Percentiles rank a stretch among this genome's conserved stretches.
Conservation (phyloP, 345 rosid species). For the Carallia brachiata region DNA sequence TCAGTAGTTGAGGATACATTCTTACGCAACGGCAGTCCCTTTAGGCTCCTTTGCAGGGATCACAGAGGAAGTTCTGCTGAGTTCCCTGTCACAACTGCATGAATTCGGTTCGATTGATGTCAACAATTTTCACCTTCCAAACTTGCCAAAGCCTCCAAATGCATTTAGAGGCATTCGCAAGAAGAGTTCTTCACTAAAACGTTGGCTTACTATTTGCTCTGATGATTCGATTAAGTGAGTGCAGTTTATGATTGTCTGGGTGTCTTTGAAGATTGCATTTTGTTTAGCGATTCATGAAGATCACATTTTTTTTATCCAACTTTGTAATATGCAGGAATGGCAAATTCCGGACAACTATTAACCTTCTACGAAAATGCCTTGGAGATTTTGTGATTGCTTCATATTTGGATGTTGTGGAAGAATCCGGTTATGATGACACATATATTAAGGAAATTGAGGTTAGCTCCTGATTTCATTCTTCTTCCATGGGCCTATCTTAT, state of each 20-base stretch:
- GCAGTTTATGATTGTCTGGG: slow-evolving; percentile 6
- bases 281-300: background rate
- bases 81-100: slow-evolving; percentile 55
- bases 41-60: slow-evolving; percentile 59
- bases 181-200: slow-evolving; percentile 60
- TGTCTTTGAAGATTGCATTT: slow-evolving; percentile 1
- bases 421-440: slow-evolving; percentile 72
- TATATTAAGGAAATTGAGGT: slow-evolving; percentile 94
- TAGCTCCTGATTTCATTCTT: slow-evolving; percentile 13
- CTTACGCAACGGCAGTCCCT: slow-evolving; percentile 20
- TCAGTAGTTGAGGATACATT: slow-evolving; percentile 1
- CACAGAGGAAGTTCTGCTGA: slow-evolving; percentile 47
- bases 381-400: slow-evolving; percentile 86
- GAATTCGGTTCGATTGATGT: slow-evolving; percentile 53
- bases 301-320: background rate
- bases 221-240: slow-evolving; percentile 79
- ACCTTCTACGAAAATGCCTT: slow-evolving; percentile 83
- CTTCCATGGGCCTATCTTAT: background rate
- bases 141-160: slow-evolving; percentile 78
- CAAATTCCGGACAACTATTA: slow-evolving; percentile 42
- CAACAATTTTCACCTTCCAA: slow-evolving; percentile 55
- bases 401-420: slow-evolving; percentile 57
- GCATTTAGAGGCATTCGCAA: slow-evolving; percentile 77
- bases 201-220: slow-evolving; percentile 87
- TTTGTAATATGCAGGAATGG: slow-evolving; percentile 56